Evolutionary conservation across 345 rosid species (phyloP), one percentile per base, ranked within the genome.

Genomic region (Cardamine chenopodiifolia): DNA sequence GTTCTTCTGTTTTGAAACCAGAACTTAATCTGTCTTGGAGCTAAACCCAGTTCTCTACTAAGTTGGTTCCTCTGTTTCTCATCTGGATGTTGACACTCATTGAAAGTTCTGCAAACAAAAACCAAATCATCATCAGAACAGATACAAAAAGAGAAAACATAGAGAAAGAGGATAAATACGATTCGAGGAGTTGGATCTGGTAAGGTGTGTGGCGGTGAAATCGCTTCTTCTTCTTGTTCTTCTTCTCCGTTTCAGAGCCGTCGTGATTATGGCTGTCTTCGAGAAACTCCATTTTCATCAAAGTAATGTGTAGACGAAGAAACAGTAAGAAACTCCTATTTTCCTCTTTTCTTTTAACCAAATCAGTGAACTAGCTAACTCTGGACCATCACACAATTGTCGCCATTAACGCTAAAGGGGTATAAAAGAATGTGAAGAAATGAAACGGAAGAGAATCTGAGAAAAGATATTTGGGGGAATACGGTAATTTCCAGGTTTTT

Each of bases 1-100:
- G 99, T 95, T 80, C 97, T 82, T 73, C 97, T 81, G 85, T 95
- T 95, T 39, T 95, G 99, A 73, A 95, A 95, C 99, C 99, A 95
- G 76, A 95, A 92, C 89, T 95, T 95, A 88, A 95, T 95, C 88
- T 95, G 99, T 6, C 97, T 79, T 3, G 97, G 97, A 59, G 90
- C 86, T 73, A 95, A 82, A 68, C 91, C 88, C 80, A 95, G 53
- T 67, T 95, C 99, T 78, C 89, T 83, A 70, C 99, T 90, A 71
- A 95, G 74, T 68, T 82, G 90, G 79, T 77, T 49, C 85, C 99
- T 86, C 80, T 95, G 97, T 76, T 95, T 95, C 86, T 92, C 97
- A 78, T 95, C 99, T 22, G 99, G 99, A 80, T 95, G 99, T 18
- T 93, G 97, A 70, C 92, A 95, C 17, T 95, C 97, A 73, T 88